Evolutionary conservation across 805 yeast genomes (phyloP).

Genomic region (Candida methanosorbosa): DNA sequence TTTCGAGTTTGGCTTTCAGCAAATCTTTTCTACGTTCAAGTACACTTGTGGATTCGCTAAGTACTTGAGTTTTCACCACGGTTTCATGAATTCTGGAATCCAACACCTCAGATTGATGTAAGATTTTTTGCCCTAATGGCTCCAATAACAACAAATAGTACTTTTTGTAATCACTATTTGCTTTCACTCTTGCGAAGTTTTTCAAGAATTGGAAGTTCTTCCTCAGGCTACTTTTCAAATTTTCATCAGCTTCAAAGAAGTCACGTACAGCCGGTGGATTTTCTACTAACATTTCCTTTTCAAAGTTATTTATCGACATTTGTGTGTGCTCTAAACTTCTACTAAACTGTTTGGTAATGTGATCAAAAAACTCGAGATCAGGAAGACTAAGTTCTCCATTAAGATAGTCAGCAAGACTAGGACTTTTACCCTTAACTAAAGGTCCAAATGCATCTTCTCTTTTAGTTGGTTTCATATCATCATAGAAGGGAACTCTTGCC

Average conservation of each 20-base stretch:
- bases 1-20: background rate
- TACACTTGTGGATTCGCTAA: background rate
- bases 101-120: background rate
- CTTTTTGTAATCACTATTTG: constrained; percentile 15
- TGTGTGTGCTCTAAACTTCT: constrained; percentile 18
- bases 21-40: background rate
- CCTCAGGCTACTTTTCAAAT: constrained; percentile 15
- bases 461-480: constrained; percentile 15
- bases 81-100: background rate
- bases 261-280: constrained; percentile 24
- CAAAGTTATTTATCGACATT: constrained; percentile 17
- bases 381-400: constrained; percentile 20
- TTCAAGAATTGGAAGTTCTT: constrained; percentile 24
- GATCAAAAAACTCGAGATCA: constrained; percentile 20
- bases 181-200: constrained; percentile 19
- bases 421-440: too few species aligned
- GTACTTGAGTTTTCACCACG: background rate
- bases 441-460: background rate
- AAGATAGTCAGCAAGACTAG: constrained; percentile 17
- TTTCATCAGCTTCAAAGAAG: constrained; percentile 18
- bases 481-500: constrained; percentile 23
- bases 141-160: background rate
- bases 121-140: background rate
- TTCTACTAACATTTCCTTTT: constrained; percentile 18
- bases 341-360: constrained; percentile 20